Evolutionary conservation across 768 basidiomycete species (phyloP).

Genomic region (Tephrocybe sp.): DNA sequence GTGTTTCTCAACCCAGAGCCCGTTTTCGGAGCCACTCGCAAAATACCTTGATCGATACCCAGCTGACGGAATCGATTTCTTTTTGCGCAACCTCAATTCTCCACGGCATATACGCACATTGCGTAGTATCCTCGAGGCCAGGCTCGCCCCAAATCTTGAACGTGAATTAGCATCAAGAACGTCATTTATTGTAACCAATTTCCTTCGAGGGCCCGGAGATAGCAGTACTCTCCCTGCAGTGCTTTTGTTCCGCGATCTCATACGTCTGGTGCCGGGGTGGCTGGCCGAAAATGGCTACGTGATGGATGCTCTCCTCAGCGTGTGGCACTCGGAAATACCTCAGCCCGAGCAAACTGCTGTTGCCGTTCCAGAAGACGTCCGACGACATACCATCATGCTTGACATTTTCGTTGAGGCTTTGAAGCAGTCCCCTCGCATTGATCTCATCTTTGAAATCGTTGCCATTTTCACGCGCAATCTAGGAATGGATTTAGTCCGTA

Average conservation of each 20-base stretch:
- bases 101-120: constrained; percentile 81
- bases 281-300: constrained; percentile 64
- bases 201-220: constrained; percentile 50
- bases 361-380: constrained; percentile 49
- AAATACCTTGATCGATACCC: constrained; percentile 92
- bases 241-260: constrained; percentile 75
- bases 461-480: constrained; percentile 77
- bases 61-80: constrained; percentile 79
- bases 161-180: constrained; percentile 67
- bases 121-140: constrained; percentile 78
- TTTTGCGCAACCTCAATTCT: constrained; percentile 76
- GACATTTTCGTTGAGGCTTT: constrained; percentile 77
- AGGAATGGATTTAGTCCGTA: constrained; percentile 76
- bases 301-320: constrained; percentile 65
- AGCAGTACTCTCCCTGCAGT: constrained; percentile 67
- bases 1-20: constrained; percentile 86
- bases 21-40: constrained; percentile 91
- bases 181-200: constrained; percentile 48
- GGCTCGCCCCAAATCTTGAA: constrained; percentile 72
- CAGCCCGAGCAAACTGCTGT: constrained; percentile 43
- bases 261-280: constrained; percentile 68
- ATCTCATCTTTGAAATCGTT: constrained; percentile 87
- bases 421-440: constrained; percentile 72
- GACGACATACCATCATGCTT: constrained; percentile 65
- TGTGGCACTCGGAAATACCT: constrained; percentile 66